Evolutionary conservation across 2,329 filamentous ascomycete species (phyloP), one percentile per base, ranked within the genome.

Genomic region (Ophiostoma triangulosporum): DNA sequence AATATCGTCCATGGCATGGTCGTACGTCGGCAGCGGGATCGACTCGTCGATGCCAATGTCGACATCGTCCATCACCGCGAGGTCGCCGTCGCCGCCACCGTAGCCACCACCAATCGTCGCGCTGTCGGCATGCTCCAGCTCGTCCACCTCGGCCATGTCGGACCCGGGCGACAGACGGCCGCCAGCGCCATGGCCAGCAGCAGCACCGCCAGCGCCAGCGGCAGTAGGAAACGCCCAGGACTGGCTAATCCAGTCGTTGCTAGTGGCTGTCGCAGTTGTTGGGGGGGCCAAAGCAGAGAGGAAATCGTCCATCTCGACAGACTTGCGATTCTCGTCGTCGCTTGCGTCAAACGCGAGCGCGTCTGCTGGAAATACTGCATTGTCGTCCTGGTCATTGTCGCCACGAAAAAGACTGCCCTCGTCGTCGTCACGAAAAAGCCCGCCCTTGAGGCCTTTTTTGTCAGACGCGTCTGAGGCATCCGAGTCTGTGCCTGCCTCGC

Each of bases 241-340:
- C 52, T 60, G 64, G 33, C 57, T 53, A 8, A 55, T 57, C 50
- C 64, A 58, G 6, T 57, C 57, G 15, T 8, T 32, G 29, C 11
- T 17, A 6, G 3, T 9, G 22, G 24, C 62, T 60, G 33, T 65
- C 64, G 49, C 64, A 64, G 49, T 69, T 31, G 43, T 49, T 24
- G 45, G 64, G 59, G 56, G 71, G 61, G 50, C 69, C 70, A 35
- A 73, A 68, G 20, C 66, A 24, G 35, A 36, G 15, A 36, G 51
- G 5, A 40, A 11, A 58, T 78, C 75, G 43, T 77, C 73, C 55
- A 62, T 57, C 46, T 76, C 74, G 54, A 74, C 70, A 57, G 70
- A 74, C 45, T 64, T 63, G 15, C 69, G 72, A 26, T 73, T 62
- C 20, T 58, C 59, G 15, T 60, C 60, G 36, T 61, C 62, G 50